Percentiles rank a stretch among this genome's conserved stretches.
phyloP scores from a whole-genome alignment of 2,329 filamentous ascomycete species.

The Drechslerella dactyloides region DNA sequence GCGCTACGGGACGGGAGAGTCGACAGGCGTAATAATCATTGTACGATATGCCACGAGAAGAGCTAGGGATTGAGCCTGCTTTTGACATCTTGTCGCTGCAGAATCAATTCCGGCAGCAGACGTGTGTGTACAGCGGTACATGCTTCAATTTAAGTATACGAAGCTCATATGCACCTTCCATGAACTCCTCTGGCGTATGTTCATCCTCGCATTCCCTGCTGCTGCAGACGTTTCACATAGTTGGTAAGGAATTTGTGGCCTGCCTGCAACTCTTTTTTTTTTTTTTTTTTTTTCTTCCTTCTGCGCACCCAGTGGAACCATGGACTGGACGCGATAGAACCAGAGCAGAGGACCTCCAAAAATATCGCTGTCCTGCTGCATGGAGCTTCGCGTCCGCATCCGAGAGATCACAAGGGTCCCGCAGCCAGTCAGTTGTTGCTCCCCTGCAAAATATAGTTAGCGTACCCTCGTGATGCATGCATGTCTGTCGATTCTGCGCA shows the following conservation, averaged over 20 bases:
- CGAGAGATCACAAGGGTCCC: constrained; percentile 49
- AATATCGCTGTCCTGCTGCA: constrained; percentile 7
- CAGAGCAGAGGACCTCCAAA: constrained; percentile 15
- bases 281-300: constrained; percentile 16
- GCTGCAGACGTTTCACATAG: constrained; percentile 43
- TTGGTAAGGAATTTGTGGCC: constrained; percentile 1
- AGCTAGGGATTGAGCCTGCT: not conserved
- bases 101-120: not conserved
- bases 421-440: constrained; percentile 11
- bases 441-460: constrained; percentile 12
- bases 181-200: constrained; percentile 43
- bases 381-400: constrained; percentile 30
- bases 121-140: not conserved
- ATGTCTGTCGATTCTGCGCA: not conserved
- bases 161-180: constrained; percentile 4
- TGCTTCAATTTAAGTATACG: not conserved
- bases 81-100: not conserved
- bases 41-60: not conserved
- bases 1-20: too few species aligned
- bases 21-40: not conserved
- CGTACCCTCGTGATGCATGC: constrained; percentile 45
- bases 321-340: constrained; percentile 18
- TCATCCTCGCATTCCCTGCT: constrained; percentile 30
- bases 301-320: constrained; percentile 20
- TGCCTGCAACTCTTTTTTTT: constrained; percentile 21